These are phyloP conservation scores for Phytophthora lateralis DNA, from an alignment of 352 stramenopile genomes.

Conservation along the genomic window DNA sequence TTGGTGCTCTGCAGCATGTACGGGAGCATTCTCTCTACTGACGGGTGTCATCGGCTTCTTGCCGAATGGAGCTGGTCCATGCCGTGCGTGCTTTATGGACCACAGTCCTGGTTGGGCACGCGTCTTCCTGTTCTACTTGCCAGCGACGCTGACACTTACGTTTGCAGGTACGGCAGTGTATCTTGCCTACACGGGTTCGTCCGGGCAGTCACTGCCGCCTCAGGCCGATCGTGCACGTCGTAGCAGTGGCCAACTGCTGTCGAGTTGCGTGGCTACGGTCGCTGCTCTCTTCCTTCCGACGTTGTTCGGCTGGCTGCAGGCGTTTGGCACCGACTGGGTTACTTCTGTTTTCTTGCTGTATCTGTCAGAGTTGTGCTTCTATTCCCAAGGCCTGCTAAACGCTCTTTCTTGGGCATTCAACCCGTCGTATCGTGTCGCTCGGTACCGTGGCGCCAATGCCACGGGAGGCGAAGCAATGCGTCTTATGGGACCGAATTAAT, in stretches of 20 bases:
- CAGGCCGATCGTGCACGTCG: conserved; percentile 49
- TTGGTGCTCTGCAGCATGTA: conserved; percentile 49
- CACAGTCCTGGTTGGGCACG: conserved; percentile 65
- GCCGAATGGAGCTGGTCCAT: conserved; percentile 62
- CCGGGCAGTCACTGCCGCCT: conserved; percentile 25
- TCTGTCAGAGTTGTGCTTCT: conserved; percentile 66
- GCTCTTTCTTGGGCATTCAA: conserved; percentile 68
- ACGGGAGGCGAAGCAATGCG: conserved; percentile 25
- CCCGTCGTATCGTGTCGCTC: conserved; percentile 49
- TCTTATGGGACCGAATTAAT: conserved; percentile 45
- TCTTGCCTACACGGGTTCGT: conserved; percentile 20
- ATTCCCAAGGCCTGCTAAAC: conserved; percentile 65
- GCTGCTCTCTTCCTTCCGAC: conserved; percentile 50
- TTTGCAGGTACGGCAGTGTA: conserved; percentile 45
- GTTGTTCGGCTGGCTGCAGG: conserved; percentile 48
- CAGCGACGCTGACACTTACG: conserved; percentile 42
- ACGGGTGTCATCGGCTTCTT: conserved; percentile 74
- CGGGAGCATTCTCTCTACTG: conserved; percentile 53
- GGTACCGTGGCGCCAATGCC: conserved; percentile 38
- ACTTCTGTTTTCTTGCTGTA: conserved; percentile 54
- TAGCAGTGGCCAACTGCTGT: conserved; percentile 52
- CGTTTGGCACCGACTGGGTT: conserved; percentile 36
- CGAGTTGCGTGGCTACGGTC: conserved; percentile 50
- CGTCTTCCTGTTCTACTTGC: conserved; percentile 65
- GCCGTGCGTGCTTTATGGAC: conserved; percentile 52